Evolutionary conservation across 371 early-diverging fungal species (phyloP), one percentile per base, ranked within the genome.

Genomic region (Globomyces sp.): DNA sequence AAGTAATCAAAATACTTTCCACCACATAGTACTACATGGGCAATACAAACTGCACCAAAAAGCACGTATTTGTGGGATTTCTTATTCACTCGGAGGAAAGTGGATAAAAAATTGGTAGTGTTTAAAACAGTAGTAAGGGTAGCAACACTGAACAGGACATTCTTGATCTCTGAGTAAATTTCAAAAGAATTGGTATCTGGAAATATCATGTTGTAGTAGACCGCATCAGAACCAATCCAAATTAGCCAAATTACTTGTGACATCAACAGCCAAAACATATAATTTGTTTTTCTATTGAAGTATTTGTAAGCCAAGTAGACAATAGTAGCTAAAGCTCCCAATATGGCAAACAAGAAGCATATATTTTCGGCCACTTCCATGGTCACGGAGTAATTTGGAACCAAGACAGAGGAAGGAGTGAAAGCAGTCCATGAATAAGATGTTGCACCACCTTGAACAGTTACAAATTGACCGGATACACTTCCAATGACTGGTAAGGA

Each of bases 281-380:
- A 9, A 2, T 24, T 24, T 5, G 8, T 39, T 55, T 55, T 39
- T 39, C 6, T 34, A 55, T 8, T 9, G 39, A 55, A 39, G 40
- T 55, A 55, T 40, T 55, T 55, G 55, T 39, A 55, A 6, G 40
- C 40, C 36, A 55, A 55, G 55, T 55, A 55, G 11, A 55, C 40
- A 55, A 55, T 39, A 9, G 40, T 40, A 6, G 39, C n/a, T 2
- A 55, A n/a, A 10, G 55, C 36, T 55, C 36, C 40, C 55, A 55
- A 39, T 0, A 55, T 40, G 40, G 40, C 55, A 55, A 55, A 55
- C 5, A 55, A 9, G 40, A 39, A 55, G n/a, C 55, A 55, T 9
- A 55, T 55, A 5, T 39, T 6, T 9, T 36, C 36, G 4, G 13
- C 55, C 39, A 55, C 9, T 13, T 55, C 55, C 55, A 55, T 55